These are phyloP conservation scores for Boletus vermiculosoides DNA, from an alignment of 768 basidiomycete genomes.

Conservation along the genomic window DNA sequence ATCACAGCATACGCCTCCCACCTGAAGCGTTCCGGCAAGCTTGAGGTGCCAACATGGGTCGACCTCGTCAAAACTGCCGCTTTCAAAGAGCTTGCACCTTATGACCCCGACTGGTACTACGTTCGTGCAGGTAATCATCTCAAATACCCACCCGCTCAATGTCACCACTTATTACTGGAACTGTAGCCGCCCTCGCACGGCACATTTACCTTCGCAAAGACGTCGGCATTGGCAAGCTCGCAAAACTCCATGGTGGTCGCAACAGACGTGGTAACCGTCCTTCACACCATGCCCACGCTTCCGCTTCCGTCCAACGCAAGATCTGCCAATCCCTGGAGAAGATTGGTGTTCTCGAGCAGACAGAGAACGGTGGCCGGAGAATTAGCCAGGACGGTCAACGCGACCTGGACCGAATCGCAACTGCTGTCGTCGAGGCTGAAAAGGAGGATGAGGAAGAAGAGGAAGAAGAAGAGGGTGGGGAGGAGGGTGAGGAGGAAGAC, in stretches of 20 bases:
- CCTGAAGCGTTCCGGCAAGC: constrained; percentile 97
- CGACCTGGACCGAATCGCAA: constrained; percentile 92
- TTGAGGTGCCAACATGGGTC: constrained; percentile 98
- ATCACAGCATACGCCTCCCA: constrained; percentile 93
- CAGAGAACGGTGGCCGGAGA: constrained; percentile 90
- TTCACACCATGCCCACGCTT: constrained; percentile 87
- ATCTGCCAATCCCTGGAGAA: constrained; percentile 97
- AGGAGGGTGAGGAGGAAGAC: constrained; percentile 53
- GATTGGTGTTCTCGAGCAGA: constrained; percentile 95
- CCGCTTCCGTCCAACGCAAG: constrained; percentile 89
- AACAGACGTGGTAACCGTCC: constrained; percentile 96
- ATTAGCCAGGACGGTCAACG: constrained; percentile 97
- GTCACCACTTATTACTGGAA: neutral
- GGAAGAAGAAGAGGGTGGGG: constrained; percentile 57
- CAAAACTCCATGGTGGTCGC: constrained; percentile 95
- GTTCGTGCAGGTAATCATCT: constrained; percentile 84
- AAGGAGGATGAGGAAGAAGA: constrained; percentile 76
- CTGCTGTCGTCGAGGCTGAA: constrained; percentile 77
- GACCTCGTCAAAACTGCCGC: constrained; percentile 98
- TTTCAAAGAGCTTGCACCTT: constrained; percentile 97
- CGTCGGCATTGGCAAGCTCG: constrained; percentile 89
- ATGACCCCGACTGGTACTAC: constrained; percentile 99
- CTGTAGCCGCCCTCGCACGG: constrained; percentile 87
- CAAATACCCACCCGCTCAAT: neutral
- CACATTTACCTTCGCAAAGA: constrained; percentile 99